These are phyloP conservation scores for Geotrichum carabidarum DNA, from an alignment of 1,139 yeast species.

Conservation along the genomic window DNA sequence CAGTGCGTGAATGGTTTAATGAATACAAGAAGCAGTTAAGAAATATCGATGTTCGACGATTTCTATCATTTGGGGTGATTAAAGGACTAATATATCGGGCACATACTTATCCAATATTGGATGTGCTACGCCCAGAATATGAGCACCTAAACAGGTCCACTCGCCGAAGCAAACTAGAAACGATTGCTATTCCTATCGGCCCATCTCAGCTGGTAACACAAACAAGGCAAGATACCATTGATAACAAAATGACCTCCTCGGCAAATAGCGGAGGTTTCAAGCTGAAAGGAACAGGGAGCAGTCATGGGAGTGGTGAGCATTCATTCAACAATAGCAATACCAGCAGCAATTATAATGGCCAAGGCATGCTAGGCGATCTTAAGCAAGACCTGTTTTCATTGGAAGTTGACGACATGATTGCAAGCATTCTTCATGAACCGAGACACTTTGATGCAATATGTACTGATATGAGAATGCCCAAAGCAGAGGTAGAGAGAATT, in stretches of 20 bases:
- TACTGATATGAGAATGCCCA: slow-evolving; percentile 57
- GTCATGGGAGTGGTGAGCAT: slow-evolving; percentile 12
- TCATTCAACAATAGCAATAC: slow-evolving; percentile 17
- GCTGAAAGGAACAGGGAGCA: slow-evolving; percentile 4
- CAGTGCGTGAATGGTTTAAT: slow-evolving; percentile 75
- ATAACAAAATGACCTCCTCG: background rate
- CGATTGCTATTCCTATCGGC: background rate
- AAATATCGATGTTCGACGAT: slow-evolving; percentile 74
- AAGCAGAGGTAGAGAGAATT: slow-evolving; percentile 45
- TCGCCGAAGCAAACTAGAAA: background rate
- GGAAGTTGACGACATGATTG: slow-evolving; percentile 42
- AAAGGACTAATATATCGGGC: slow-evolving; percentile 79
- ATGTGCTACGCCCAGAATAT: slow-evolving; percentile 20
- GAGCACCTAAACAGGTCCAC: slow-evolving; percentile 26
- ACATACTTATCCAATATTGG: slow-evolving; percentile 63
- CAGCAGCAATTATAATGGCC: slow-evolving; percentile 26
- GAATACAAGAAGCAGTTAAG: slow-evolving; percentile 55
- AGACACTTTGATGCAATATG: slow-evolving; percentile 70
- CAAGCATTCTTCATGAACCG: slow-evolving; percentile 50
- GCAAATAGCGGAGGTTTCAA: background rate
- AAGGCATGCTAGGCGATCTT: slow-evolving; percentile 18
- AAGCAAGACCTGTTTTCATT: slow-evolving; percentile 21
- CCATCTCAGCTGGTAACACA: background rate
- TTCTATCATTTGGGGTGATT: slow-evolving; percentile 79
- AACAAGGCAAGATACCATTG: slow-evolving; percentile 3